Conservation (phyloP, 805 yeast species). For the Starmerella roubikii region DNA sequence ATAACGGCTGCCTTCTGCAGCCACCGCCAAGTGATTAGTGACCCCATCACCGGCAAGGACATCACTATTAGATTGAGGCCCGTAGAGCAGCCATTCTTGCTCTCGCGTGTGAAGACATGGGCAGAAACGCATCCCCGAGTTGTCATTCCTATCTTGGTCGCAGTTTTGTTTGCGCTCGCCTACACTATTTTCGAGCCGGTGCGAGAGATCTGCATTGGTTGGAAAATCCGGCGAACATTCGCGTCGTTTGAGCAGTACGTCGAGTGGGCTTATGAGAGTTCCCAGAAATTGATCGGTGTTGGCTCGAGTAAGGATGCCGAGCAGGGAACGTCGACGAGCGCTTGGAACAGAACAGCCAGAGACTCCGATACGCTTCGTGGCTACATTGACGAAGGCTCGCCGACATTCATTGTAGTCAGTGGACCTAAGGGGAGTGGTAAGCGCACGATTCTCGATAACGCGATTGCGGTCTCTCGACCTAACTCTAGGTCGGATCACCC, state of each 20-base stretch:
- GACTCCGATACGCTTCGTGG: slow-evolving; percentile 53
- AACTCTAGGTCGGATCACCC: background rate
- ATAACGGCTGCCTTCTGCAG: slow-evolving; percentile 82
- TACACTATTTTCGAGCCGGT: slow-evolving; percentile 88
- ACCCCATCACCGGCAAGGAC: background rate
- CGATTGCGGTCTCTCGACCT: slow-evolving; percentile 43
- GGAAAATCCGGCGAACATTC: slow-evolving; percentile 36
- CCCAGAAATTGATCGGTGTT: background rate
- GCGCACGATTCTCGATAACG: slow-evolving; percentile 39
- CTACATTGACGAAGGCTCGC: slow-evolving; percentile 80
- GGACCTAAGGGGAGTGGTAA: slow-evolving; percentile 98
- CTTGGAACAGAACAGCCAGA: slow-evolving; percentile 4
- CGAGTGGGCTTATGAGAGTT: slow-evolving; percentile 5
- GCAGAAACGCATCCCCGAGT: slow-evolving; percentile 67
- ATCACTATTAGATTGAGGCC: slow-evolving; percentile 41
- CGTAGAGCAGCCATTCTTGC: background rate
- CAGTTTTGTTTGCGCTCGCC: slow-evolving; percentile 66
- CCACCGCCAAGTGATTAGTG: slow-evolving; percentile 34
- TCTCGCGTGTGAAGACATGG: slow-evolving; percentile 36
- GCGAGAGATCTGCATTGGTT: slow-evolving; percentile 62
- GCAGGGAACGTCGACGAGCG: background rate
- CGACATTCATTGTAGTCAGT: slow-evolving; percentile 74
- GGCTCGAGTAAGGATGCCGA: background rate
- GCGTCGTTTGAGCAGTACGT: slow-evolving; percentile 1
- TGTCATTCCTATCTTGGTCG: slow-evolving; percentile 65